Percentiles rank a stretch among this genome's conserved stretches.
These are phyloP conservation scores for Fusarium veterinarium DNA, from an alignment of 2,329 filamentous ascomycete genomes.

Conservation along the genomic window DNA sequence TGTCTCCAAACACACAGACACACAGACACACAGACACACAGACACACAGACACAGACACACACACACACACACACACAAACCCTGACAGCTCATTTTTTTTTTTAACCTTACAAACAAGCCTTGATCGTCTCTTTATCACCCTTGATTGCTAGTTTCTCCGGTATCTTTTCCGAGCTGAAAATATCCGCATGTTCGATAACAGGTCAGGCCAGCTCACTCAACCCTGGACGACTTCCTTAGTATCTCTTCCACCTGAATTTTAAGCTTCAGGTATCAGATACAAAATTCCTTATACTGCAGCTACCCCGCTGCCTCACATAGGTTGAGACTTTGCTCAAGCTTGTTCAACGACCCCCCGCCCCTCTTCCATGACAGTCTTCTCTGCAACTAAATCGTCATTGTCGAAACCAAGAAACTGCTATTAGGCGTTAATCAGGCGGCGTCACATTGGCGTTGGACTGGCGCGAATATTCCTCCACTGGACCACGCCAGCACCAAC, in stretches of 20 bases:
- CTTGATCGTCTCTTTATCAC: not conserved
- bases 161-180: not conserved
- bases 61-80: not conserved
- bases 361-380: not conserved
- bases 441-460: constrained; percentile 11
- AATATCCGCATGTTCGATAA: not conserved
- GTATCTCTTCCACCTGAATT: not conserved
- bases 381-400: not conserved
- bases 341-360: not conserved
- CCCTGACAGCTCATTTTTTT: not conserved
- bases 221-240: not conserved
- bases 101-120: not conserved
- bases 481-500: constrained; percentile 7
- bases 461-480: constrained; percentile 7
- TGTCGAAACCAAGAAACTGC: constrained; percentile 8
- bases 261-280: not conserved
- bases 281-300: not conserved
- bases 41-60: not conserved
- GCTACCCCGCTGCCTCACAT: not conserved
- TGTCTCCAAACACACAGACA: not conserved
- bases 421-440: constrained; percentile 1
- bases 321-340: constrained; percentile 1
- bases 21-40: not conserved
- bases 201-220: not conserved
- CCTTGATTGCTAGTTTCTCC: not conserved